These are phyloP conservation scores for Komagataella kurtzmanii DNA, from an alignment of 805 yeast species.

Conservation along the genomic window DNA sequence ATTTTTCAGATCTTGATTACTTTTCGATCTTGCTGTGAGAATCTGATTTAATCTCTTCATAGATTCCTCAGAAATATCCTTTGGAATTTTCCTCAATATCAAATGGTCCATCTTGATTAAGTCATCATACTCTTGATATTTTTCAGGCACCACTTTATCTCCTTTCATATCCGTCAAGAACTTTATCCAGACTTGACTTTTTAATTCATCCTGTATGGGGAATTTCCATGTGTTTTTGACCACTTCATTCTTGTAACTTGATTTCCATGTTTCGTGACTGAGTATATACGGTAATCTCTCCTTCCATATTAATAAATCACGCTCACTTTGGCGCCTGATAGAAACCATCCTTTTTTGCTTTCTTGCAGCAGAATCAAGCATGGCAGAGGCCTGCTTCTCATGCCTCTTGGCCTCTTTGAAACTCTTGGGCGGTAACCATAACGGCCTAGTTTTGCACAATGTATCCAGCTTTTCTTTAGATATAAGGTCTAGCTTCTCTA, in stretches of 20 bases:
- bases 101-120: slow-evolving; percentile 2
- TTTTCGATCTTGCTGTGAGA: background rate
- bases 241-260: slow-evolving; percentile 15
- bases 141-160: background rate
- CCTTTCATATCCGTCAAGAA: slow-evolving; percentile 1
- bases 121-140: background rate
- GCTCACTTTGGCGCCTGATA: slow-evolving; percentile 18
- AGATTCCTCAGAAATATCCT: background rate
- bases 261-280: slow-evolving; percentile 12
- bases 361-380: slow-evolving; percentile 19
- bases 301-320: slow-evolving; percentile 17
- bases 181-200: background rate
- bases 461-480: slow-evolving; percentile 45
- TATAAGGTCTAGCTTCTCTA: slow-evolving; percentile 48
- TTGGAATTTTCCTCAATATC: background rate
- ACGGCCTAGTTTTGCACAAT: slow-evolving; percentile 52
- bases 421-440: slow-evolving; percentile 59
- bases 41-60: background rate
- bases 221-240: slow-evolving; percentile 19
- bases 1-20: slow-evolving; percentile 2
- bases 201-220: background rate
- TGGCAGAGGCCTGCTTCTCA: slow-evolving; percentile 34
- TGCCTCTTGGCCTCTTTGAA: slow-evolving; percentile 38
- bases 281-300: slow-evolving; percentile 18
- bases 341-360: slow-evolving; percentile 15